These are phyloP conservation scores for Ilyonectria mors-panacis DNA, from an alignment of 2,329 filamentous ascomycete species.

Conservation along the genomic window DNA sequence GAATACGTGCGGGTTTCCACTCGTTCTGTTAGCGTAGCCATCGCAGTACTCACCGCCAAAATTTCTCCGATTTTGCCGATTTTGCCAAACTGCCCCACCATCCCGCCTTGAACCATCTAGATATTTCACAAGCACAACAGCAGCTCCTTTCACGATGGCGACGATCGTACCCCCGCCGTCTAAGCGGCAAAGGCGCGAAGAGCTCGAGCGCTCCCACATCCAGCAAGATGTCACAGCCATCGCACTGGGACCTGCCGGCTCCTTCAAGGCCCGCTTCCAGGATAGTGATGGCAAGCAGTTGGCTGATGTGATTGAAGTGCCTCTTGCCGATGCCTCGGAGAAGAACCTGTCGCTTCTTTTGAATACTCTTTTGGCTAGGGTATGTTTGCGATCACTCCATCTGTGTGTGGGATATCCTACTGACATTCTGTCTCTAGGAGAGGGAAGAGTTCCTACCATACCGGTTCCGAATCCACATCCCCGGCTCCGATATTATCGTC, in stretches of 20 bases:
- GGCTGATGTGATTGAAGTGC: constrained; percentile 79
- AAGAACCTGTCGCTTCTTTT: constrained; percentile 91
- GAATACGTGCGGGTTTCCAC: constrained; percentile 27
- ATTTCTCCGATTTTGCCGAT: constrained; percentile 49
- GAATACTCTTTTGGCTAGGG: constrained; percentile 86
- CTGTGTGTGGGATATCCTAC: neutral
- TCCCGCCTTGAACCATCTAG: constrained; percentile 32
- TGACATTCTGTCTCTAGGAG: constrained; percentile 54
- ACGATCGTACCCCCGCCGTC: constrained; percentile 87
- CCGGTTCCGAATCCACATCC: constrained; percentile 73
- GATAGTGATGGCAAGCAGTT: constrained; percentile 83
- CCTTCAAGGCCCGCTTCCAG: constrained; percentile 88
- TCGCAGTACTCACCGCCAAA: constrained; percentile 49
- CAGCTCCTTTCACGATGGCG: constrained; percentile 70
- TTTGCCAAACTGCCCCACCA: constrained; percentile 47
- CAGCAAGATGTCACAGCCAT: constrained; percentile 81
- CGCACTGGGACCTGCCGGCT: constrained; percentile 79
- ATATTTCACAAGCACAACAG: constrained; percentile 20
- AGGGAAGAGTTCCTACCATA: constrained; percentile 74
- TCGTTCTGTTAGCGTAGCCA: constrained; percentile 39
- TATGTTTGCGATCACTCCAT: constrained; percentile 54
- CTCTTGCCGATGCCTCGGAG: constrained; percentile 86
- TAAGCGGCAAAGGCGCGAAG: constrained; percentile 87
- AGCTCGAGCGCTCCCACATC: constrained; percentile 77
- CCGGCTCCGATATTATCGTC: constrained; percentile 66